phyloP scores from a whole-genome alignment of 768 basidiomycete species.

The Symmetrospora coprosmae region DNA sequence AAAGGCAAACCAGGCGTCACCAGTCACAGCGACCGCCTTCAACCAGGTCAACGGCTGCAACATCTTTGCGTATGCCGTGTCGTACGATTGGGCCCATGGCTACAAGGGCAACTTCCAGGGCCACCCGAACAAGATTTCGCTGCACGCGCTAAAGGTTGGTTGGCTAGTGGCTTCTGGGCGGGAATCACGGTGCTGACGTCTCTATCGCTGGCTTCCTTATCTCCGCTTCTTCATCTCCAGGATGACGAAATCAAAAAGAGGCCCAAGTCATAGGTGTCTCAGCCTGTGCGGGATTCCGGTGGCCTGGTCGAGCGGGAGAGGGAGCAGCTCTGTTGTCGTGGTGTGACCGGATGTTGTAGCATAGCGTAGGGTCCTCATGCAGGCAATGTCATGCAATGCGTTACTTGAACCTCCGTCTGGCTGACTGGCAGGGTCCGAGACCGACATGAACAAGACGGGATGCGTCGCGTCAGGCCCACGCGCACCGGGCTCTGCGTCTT shows the following conservation, averaged over 20 bases:
- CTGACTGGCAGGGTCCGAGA: neutral
- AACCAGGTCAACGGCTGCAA: conserved; percentile 25
- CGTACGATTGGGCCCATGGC: conserved; percentile 32
- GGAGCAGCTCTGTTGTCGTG: neutral
- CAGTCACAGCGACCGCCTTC: conserved; percentile 25
- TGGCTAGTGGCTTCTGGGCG: neutral
- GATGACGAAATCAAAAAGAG: neutral
- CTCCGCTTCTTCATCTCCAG: neutral
- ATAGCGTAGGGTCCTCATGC: neutral
- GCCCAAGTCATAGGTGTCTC: neutral
- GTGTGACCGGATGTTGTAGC: neutral
- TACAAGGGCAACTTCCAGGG: conserved; percentile 24
- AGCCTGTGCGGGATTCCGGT: neutral
- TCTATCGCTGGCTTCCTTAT: neutral
- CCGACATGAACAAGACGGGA: no score
- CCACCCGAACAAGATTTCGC: conserved; percentile 58
- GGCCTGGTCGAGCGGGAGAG: neutral
- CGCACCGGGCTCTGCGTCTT: no score
- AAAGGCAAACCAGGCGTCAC: neutral
- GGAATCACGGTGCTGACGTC: no score
- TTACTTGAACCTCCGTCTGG: neutral
- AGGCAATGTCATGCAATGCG: neutral
- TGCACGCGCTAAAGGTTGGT: conserved; percentile 66
- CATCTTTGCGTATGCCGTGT: conserved; percentile 27
- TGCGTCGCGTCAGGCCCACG: no score